Evolutionary conservation across 1,139 yeast genomes (phyloP), one percentile per base, ranked within the genome.

Genomic region (Wickerhamiella infanticola): DNA sequence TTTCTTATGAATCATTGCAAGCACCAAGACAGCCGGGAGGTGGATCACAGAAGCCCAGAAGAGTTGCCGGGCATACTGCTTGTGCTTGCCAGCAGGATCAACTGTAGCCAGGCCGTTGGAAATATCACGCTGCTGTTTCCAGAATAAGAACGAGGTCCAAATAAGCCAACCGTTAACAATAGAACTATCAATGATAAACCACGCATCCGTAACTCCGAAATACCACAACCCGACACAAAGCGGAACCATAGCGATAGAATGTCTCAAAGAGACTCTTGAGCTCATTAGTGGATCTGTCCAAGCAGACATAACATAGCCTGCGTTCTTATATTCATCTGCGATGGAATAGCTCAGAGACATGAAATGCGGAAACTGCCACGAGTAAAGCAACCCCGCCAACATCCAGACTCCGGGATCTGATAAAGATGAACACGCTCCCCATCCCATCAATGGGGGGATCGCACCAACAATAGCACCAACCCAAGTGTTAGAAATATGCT

Each of bases 341-440:
- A 90, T 79, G 55, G 81, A 81, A 64, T 90, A 95, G 46, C 94
- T 81, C 44, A 90, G 72, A 0, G 97, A 77, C 66, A 90, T 90
- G 68, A 90, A 90, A 63, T 90, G 99, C 3, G 99, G 99, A 62
- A 90, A 90, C 64, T 90, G 99, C 99, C 99, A 90, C 3, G 97
- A 95, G 61, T 83, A 90, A 39, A 90, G 68, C 47, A 93, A 66
- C 0, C 81, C 86, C 1, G 97, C 97, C 35, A 88, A 67, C 58
- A 93, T 79, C 97, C 97, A 90, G 3, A 94, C 94, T 5, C 93
- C 96, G 0, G 97, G 96, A 51, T 84, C 85, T 3, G 70, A 56
- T 44, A 90, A 66, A 1, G 94, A 76, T 35, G 66, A 77, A 3
- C 95, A 82, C 0, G 96, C 95, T 1, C 95, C 95, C 98, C 98